Percentiles rank a stretch among this genome's conserved stretches.
phyloP scores from a whole-genome alignment of 352 stramenopile species.

The Pythium aristosporum region DNA sequence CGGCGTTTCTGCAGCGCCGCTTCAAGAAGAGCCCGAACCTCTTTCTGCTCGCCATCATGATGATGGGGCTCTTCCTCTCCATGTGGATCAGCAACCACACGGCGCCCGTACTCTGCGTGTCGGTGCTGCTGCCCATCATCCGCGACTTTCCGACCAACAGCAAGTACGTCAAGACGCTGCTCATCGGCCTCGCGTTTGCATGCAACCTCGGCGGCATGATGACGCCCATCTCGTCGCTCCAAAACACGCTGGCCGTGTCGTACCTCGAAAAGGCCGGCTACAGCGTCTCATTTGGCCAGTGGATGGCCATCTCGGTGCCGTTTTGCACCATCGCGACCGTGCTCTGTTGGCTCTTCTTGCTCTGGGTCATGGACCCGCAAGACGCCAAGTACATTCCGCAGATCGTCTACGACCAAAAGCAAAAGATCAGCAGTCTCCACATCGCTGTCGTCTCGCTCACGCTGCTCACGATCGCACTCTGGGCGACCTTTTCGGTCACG shows the following conservation, averaged over 20 bases:
- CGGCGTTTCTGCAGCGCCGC: conserved; percentile 81
- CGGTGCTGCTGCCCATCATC: conserved; percentile 88
- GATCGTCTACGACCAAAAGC: conserved; percentile 91
- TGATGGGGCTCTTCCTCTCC: conserved; percentile 91
- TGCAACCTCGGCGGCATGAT: conserved; percentile 94
- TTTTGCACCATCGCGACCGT: conserved; percentile 88
- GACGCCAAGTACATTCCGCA: conserved; percentile 91
- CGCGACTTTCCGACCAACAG: conserved; percentile 84
- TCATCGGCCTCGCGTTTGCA: conserved; percentile 91
- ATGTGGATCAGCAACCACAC: conserved; percentile 95
- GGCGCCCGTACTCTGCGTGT: conserved; percentile 90
- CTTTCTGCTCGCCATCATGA: conserved; percentile 92
- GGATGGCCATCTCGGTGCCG: conserved; percentile 88
- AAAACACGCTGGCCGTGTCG: conserved; percentile 86
- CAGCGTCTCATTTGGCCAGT: conserved; percentile 88
- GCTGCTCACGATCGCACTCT: conserved; percentile 89
- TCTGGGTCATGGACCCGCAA: conserved; percentile 83
- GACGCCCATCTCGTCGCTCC: conserved; percentile 91
- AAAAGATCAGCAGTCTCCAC: conserved; percentile 87
- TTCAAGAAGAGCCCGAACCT: conserved; percentile 90
- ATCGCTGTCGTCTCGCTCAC: conserved; percentile 89
- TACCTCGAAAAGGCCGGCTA: conserved; percentile 88
- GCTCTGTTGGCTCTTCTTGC: conserved; percentile 88
- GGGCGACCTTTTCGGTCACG: conserved; percentile 86
- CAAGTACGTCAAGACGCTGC: conserved; percentile 87